Conservation (phyloP, 345 rosid genomes). For the Clausena lansium region DNA sequence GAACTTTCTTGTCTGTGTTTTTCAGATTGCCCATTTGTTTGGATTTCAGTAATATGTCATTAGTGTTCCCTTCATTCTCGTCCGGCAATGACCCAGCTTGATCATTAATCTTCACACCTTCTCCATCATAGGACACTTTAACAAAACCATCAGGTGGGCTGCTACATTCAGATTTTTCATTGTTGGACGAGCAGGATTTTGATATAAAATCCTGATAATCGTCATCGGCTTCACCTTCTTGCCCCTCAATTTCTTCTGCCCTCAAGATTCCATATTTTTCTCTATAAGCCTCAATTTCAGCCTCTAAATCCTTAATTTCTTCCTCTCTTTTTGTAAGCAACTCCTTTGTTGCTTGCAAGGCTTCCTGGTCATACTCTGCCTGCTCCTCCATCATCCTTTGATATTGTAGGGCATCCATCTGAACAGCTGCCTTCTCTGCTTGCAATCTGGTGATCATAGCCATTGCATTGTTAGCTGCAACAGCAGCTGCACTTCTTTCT, state of each 20-base stretch:
- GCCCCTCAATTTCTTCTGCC: constrained; percentile 31
- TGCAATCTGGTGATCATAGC: constrained; percentile 94
- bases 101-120: background rate
- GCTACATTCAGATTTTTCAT: constrained; percentile 24
- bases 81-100: constrained; percentile 15
- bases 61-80: constrained; percentile 13
- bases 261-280: constrained; percentile 46
- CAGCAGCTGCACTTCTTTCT: constrained; percentile 81
- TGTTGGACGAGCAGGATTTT: constrained; percentile 15
- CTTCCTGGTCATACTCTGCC: constrained; percentile 89
- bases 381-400: constrained; percentile 99
- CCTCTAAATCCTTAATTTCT: constrained; percentile 55
- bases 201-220: constrained; percentile 26
- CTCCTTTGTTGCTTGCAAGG: constrained; percentile 55
- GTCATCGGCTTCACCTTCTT: constrained; percentile 23
- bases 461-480: constrained; percentile 94
- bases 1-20: constrained; percentile 25
- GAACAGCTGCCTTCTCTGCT: constrained; percentile 85
- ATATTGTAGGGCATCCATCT: constrained; percentile 96
- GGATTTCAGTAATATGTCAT: constrained; percentile 3
- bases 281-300: constrained; percentile 66
- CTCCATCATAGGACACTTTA: constrained; percentile 23
- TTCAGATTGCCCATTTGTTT: constrained; percentile 17
- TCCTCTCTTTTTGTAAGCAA: constrained; percentile 59
- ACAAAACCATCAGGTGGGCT: constrained; percentile 17